Evolutionary conservation across 2,329 filamentous ascomycete genomes (phyloP).

Genomic region (Ampelomyces quisqualis): DNA sequence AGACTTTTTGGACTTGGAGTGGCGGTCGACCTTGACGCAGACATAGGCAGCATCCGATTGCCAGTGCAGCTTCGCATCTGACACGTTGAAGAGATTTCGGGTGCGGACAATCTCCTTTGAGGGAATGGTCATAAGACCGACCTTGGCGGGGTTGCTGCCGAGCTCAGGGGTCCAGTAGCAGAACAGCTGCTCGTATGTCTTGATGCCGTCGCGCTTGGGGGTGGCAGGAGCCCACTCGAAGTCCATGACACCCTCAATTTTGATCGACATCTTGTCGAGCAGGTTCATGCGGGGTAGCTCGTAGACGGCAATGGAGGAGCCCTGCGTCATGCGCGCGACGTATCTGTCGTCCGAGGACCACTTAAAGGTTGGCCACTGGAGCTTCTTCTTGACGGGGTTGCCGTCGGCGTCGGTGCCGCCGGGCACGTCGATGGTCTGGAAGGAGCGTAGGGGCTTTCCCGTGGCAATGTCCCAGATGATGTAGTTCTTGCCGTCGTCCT

Average conservation of each 20-base stretch:
- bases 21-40: constrained; percentile 97
- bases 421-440: constrained; percentile 82
- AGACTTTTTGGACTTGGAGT: constrained; percentile 99
- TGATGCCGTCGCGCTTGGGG: constrained; percentile 78
- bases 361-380: constrained; percentile 98
- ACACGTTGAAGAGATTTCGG: constrained; percentile 96
- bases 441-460: constrained; percentile 85
- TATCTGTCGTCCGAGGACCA: constrained; percentile 98
- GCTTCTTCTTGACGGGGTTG: constrained; percentile 78
- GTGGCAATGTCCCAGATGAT: constrained; percentile 97
- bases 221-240: constrained; percentile 96
- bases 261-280: constrained; percentile 86
- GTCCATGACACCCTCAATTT: constrained; percentile 94
- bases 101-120: constrained; percentile 93
- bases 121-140: constrained; percentile 92
- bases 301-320: constrained; percentile 86
- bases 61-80: constrained; percentile 98
- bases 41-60: constrained; percentile 92
- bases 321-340: constrained; percentile 85
- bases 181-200: constrained; percentile 91
- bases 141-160: constrained; percentile 95
- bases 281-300: constrained; percentile 87
- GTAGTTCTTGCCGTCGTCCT: constrained; percentile 99
- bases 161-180: constrained; percentile 99
- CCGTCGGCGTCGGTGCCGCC: constrained; percentile 63